Evolutionary conservation across 2,329 filamentous ascomycete species (phyloP), one percentile per base, ranked within the genome.

Genomic region (Blastomyces gilchristii): DNA sequence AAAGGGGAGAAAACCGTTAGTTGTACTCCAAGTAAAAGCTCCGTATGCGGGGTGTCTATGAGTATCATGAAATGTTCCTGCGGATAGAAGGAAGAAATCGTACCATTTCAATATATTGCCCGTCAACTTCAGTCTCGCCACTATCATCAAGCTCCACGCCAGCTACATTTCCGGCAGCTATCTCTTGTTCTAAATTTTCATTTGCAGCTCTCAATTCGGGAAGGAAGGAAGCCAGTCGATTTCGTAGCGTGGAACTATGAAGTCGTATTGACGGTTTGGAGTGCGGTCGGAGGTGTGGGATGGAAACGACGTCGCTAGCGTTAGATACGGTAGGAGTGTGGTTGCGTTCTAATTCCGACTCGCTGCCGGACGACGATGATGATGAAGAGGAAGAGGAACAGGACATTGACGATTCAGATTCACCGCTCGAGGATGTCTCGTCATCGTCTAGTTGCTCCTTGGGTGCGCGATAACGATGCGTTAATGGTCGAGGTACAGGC

Each of bases 181-280:
- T 74, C 43, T 76, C 70, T 60, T 67, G 69, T 62, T 78, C 69
- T 43, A 79, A 67, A 59, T 75, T 71, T 50, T 76, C 74, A 69
- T 79, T 79, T 37, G 77, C 77, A 61, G 69, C 71, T 63, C 75
- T 76, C 63, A 79, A 71, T 65, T 76, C 68, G 11, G 77, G 77
- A 47, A 79, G 64, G 65, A 79, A 79, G 8, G 71, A 64, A 11
- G 74, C 73, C 47, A 79, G 63, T 43, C 76, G 73, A 25, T 73
- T 71, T 47, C 76, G 66, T 5, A 79, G 62, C 31, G 68, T 70
- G 0, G 71, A 71, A 14, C 68, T 65, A 16, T 67, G 66, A 2
- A 72, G 60, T 37, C 73, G 66, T 63, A 76, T 76, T 57, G 66
- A 66, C 2, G 75, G 75, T 68, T 75, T 76, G 9, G 68, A 69